Evolutionary conservation across 2,329 filamentous ascomycete species (phyloP), one percentile per base, ranked within the genome.

Genomic region (Tolypocladium amazonense): DNA sequence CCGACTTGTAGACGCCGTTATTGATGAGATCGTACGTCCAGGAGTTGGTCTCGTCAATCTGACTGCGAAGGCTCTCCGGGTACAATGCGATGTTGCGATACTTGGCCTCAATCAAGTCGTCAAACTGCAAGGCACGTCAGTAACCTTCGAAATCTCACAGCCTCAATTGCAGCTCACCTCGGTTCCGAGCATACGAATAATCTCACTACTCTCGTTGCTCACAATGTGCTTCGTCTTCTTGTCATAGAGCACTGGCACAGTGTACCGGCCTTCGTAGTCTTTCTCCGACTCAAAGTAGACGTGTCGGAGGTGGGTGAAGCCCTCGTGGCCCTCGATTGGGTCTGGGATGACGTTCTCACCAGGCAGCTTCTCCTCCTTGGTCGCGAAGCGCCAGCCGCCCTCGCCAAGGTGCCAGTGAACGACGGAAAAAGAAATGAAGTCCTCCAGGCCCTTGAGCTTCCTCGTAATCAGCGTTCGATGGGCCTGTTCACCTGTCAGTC

Each of bases 151-250:
- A 61, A 56, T 59, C 30, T 52, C 30, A 20, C 50, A 12, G 50
- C 15, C 33, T 11, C 7, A 0, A 25, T 11, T 18, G 27, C 18
- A 9, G 59, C 70, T 23, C 58, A 91, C 91, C 68, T 85, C 89
- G 50, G 81, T 81, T 70, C 89, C 89, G 62, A 97, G 79, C 89
- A 96, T 96, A 70, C 92, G 87, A 72, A 96, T 86, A 71, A 97
- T 96, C 77, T 97, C 92, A 65, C 87, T 87, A 73, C 88, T 91
- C 81, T 96, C 92, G 66, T 97, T 97, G 82, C 82, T 94, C 63
- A 96, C 92, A 69, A 96, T 95, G 39, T 78, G 83, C 68, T 86
- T 82, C 58, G 78, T 76, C 76, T 88, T 86, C 76, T 85, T 90
- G 75, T 96, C 90, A 76, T 88, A 95, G 59, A 97, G 79, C 3